Evolutionary conservation across 2,329 filamentous ascomycete genomes (phyloP).

Genomic region (Alternaria brassicicola): DNA sequence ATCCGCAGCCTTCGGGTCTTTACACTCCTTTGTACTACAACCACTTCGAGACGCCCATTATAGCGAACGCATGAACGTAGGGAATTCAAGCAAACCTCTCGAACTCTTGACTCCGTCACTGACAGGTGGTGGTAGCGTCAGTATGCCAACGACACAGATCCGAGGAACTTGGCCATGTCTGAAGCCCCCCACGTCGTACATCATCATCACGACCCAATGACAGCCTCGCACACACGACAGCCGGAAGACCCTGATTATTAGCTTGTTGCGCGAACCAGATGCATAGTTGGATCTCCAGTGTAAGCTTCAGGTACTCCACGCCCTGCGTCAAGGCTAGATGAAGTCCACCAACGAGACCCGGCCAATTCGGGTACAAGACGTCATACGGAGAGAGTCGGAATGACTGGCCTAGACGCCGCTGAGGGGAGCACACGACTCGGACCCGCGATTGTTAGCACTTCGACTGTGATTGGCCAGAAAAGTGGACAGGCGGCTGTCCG

Average conservation of each 20-base stretch:
- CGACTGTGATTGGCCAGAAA: slow-evolving; percentile 16
- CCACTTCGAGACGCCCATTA: background rate
- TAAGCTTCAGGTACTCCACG: slow-evolving; percentile 14
- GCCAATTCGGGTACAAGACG: slow-evolving; percentile 11
- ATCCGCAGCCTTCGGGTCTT: background rate
- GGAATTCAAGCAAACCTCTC: background rate
- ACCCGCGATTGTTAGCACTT: slow-evolving; percentile 3
- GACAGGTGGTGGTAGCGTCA: background rate
- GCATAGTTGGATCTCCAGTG: background rate
- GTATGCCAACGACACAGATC: background rate
- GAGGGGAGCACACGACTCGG: slow-evolving; percentile 16
- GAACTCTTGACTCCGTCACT: background rate
- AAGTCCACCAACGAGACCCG: slow-evolving; percentile 9
- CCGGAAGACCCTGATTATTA: slow-evolving; percentile 11
- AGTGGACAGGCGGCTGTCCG: background rate
- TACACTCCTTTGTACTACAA: background rate
- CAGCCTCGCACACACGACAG: slow-evolving; percentile 6
- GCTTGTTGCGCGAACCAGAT: background rate
- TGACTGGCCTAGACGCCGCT: slow-evolving; percentile 10
- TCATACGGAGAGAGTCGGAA: slow-evolving; percentile 32
- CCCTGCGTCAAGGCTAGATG: slow-evolving; percentile 8
- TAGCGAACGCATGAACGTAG: background rate
- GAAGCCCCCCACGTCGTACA: background rate
- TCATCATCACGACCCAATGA: background rate
- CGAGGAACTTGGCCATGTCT: background rate